Evolutionary conservation across 2,329 filamentous ascomycete genomes (phyloP).

Genomic region (Macrophomina phaseolina): DNA sequence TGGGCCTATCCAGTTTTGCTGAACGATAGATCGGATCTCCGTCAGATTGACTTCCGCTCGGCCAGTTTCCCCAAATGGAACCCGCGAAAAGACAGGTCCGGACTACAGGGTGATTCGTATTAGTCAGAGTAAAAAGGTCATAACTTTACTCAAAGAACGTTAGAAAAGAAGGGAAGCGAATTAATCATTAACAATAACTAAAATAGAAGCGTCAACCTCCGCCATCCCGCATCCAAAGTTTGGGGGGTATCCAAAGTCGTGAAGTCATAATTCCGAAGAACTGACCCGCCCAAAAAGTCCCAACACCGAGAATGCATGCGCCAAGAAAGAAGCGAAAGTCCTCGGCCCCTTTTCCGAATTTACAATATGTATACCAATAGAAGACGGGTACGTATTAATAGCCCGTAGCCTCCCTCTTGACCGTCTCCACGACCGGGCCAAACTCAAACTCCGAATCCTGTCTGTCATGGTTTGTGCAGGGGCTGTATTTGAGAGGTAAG

Average conservation of each 20-base stretch:
- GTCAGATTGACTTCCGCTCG: background rate
- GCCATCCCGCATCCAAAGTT: background rate
- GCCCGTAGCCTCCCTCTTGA: conserved; percentile 40
- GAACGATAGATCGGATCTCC: background rate
- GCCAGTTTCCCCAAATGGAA: background rate
- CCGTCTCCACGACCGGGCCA: conserved; percentile 64
- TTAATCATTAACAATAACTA: conserved; percentile 13
- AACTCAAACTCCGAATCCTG: conserved; percentile 71
- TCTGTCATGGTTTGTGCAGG: conserved; percentile 72
- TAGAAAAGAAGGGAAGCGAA: background rate
- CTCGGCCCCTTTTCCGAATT: background rate
- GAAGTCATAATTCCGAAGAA: conserved; percentile 21
- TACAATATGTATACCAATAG: background rate
- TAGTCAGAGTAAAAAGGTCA: no score
- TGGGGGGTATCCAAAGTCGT: conserved; percentile 23
- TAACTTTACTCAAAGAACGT: no score
- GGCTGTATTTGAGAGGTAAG: conserved; percentile 75
- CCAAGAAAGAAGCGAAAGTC: background rate
- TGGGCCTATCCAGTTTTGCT: background rate
- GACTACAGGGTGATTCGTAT: no score
- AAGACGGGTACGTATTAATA: background rate
- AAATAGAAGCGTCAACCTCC: background rate
- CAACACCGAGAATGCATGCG: conserved; percentile 18
- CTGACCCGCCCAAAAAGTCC: conserved; percentile 6
- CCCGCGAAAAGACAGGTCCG: no score